Percentiles rank a stretch among this genome's conserved stretches.
Conservation (phyloP, 495 filamentous ascomycete genomes). For the Collariella sp. region DNA sequence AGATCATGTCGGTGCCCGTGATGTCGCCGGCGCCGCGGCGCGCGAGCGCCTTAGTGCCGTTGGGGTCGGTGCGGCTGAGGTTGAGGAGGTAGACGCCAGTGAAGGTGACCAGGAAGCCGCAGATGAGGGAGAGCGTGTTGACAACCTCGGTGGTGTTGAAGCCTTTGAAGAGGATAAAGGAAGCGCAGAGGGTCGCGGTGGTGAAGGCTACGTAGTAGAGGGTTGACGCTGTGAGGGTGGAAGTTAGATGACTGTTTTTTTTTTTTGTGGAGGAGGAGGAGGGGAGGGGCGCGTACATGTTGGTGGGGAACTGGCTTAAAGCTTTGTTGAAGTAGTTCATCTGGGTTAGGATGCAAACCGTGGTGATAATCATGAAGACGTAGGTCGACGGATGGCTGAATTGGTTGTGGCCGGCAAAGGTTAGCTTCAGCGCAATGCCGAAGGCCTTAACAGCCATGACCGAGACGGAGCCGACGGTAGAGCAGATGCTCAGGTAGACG, state of each 20-base stretch:
- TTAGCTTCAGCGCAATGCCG: conserved; percentile 91
- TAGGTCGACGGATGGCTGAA: conserved; percentile 91
- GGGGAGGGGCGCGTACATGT: conserved; percentile 53
- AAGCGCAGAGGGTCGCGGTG: conserved; percentile 85
- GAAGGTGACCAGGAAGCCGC: conserved; percentile 94
- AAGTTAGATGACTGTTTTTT: conserved; percentile 21
- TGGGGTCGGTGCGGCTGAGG: conserved; percentile 80
- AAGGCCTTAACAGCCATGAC: conserved; percentile 99
- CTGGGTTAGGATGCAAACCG: conserved; percentile 90
- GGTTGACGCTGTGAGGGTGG: conserved; percentile 70
- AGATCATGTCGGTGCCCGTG: conserved; percentile 83
- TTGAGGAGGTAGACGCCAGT: conserved; percentile 95
- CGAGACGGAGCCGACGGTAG: conserved; percentile 88
- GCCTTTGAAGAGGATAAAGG: conserved; percentile 93
- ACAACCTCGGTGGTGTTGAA: conserved; percentile 94
- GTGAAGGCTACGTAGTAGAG: conserved; percentile 99
- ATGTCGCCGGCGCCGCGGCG: conserved; percentile 59
- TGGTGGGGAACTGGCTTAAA: conserved; percentile 90
- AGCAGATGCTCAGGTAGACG: conserved; percentile 94
- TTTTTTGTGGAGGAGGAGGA: conserved; percentile 23
- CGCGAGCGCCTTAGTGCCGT: conserved; percentile 61
- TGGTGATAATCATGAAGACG: conserved; percentile 87
- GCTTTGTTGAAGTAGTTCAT: conserved; percentile 99
- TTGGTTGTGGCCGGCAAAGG: conserved; percentile 84
- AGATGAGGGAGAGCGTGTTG: conserved; percentile 82